These are phyloP conservation scores for Cinnamomum chago DNA, from an alignment of 164 flowering plant genomes.

Conservation along the genomic window DNA sequence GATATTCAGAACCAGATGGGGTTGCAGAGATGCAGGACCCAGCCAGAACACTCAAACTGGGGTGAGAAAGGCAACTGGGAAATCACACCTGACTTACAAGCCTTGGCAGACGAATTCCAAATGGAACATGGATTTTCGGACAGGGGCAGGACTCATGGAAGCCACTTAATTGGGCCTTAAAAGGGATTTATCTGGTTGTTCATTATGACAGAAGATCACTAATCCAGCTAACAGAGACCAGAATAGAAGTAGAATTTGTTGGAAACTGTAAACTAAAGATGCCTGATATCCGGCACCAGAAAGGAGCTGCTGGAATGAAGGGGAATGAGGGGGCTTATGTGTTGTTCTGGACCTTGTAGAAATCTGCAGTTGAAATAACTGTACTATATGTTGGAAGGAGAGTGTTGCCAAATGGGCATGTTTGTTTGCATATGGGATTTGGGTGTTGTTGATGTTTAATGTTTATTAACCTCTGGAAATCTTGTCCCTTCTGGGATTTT, in stretches of 20 bases:
- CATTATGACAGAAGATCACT: background rate
- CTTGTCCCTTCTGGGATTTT: background rate
- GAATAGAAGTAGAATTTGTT: background rate
- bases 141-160: slow-evolving; percentile 24
- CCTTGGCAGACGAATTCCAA: slow-evolving; percentile 29
- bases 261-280: background rate
- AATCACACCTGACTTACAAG: slow-evolving; percentile 38
- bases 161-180: slow-evolving; percentile 12
- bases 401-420: background rate
- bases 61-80: slow-evolving; percentile 45
- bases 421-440: background rate
- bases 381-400: slow-evolving; percentile 2
- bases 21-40: slow-evolving; percentile 37
- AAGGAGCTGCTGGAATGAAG: background rate
- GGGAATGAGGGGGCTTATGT: background rate
- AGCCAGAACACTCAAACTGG: slow-evolving; percentile 30
- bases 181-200: background rate
- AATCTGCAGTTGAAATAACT: background rate
- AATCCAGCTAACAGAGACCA: background rate
- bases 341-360: slow-evolving; percentile 1
- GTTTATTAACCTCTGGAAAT: background rate
- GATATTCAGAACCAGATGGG: slow-evolving; percentile 47
- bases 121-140: slow-evolving; percentile 16
- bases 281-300: background rate
- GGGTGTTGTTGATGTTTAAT: slow-evolving; percentile 1